Base-by-base conservation (phyloP, 768 basidiomycete genomes). In the Ramaria rubella region DNA sequence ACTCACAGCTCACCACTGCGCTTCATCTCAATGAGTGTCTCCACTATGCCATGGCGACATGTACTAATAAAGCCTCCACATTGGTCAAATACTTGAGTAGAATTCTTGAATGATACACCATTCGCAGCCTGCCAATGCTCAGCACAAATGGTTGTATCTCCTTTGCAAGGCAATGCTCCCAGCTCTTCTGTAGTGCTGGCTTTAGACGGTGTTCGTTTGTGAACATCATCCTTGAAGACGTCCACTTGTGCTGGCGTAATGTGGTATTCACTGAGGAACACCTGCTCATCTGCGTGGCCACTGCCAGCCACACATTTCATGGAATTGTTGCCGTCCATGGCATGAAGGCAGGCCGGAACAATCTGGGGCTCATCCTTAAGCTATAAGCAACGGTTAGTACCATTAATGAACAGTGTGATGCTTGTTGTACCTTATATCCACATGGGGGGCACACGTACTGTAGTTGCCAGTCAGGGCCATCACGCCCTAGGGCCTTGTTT, bases 1-100 rank as follows among this genome's bases (percentile, higher is more conserved):
- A 67, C 71, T 52, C 61, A 74, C 73, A 73, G 52, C 55, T 75
- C 69, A 1, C 73, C 72, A 53, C 68, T 71, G 5, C 43, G 38
- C 5, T 70, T 49, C 69, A 74, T 72, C 51, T 75, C 73, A 0
- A 57, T 56, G 0, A 71, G 31, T 53, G 62, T 63, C 1, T 69
- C 50, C 3, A 69, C 52, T 0, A 72, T 61, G 2, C 71, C 69
- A 65, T 75, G 72, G 2, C 62, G 62, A 57, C 74, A 75, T 12
- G 65, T 64, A 58, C 60, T 55, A 0, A 70, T 64, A 58, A 77
- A 77, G 12, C 73, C 62, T 0, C 75, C 73, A 0, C 69, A 66
- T 63, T 75, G 70, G 0, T 70, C 59, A 49, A 72, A 77, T 8
- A 73, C 60, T 4, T 57, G 60, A 69, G 66, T 73, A 64, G 68